Evolutionary conservation across 305 asterid species (phyloP), one percentile per base, ranked within the genome.

Genomic region (Plantago lanceolata): DNA sequence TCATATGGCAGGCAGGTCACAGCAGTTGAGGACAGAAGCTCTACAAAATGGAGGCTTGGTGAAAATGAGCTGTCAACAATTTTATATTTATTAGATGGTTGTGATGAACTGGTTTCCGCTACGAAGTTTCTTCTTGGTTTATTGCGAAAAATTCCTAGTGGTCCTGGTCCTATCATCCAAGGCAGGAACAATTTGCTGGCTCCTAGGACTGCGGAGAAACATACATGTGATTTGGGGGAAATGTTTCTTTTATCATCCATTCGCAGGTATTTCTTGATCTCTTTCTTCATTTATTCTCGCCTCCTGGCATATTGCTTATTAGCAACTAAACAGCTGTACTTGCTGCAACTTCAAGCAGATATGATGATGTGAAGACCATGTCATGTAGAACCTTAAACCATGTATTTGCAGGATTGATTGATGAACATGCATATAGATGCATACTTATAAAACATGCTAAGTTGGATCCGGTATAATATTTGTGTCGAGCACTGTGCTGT

Each of bases 81-180:
- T 53, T 78, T 94, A 75, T 90, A 88, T 73, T 71, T 90, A 76
- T 78, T 90, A 88, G 99, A 94, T 80, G 71, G 80, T 63, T 90
- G 94, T 71, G 71, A 80, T 73, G 99, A 94, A 71, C 80, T 81
- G 56, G 84, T 85, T 61, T 79, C 86, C 58, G 96, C 94, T 21
- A 74, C 71, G 51, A 85, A 78, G 87, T 87, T 94, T 81, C 96
- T 94, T 71, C 79, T 88, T 12, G 88, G 96, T 96, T 73, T 94
- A 87, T 78, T 90, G 76, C 96, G 86, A 17, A 94, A 80, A 82
- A 83, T 82, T 70, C 90, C 79, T 50, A 80, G 81, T 70, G 75
- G 61, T 69, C 73, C 91, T 57, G 81, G 79, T 75, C 72, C 85
- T 74, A 73, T 79, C 58, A 70, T 82, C 75, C 82, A 80, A 65